A percentile compares a stretch with the other conserved stretches of the same genome.
Evolutionary conservation across 352 stramenopile genomes (phyloP).

Genomic region (Salisapilia sapeloensis): DNA sequence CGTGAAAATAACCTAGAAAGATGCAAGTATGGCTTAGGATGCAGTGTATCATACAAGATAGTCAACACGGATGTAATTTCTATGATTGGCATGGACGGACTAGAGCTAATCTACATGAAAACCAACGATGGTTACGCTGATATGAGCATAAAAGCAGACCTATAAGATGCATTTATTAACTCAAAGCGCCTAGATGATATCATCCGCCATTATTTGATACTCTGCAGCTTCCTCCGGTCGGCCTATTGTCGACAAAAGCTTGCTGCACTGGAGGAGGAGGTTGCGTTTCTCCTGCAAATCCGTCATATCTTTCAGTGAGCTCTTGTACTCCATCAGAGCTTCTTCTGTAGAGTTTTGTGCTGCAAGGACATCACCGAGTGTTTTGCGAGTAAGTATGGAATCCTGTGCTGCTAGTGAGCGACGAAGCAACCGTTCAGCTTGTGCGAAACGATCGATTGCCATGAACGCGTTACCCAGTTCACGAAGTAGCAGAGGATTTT

Average conservation of each 20-base stretch:
- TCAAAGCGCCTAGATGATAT: background rate
- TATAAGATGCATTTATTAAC: background rate
- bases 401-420: conserved; percentile 47
- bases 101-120: no score
- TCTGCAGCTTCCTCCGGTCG: conserved; percentile 44
- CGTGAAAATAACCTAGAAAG: no score
- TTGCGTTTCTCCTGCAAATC: conserved; percentile 18
- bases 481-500: conserved; percentile 39
- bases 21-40: no score
- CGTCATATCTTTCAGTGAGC: conserved; percentile 23
- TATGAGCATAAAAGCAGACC: conserved; percentile 1
- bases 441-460: conserved; percentile 54
- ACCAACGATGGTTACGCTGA: no score
- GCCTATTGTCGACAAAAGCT: conserved; percentile 48
- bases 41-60: no score
- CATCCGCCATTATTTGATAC: conserved; percentile 36
- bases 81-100: no score
- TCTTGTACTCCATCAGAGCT: conserved; percentile 47
- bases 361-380: conserved; percentile 50
- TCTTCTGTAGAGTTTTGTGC: conserved; percentile 68
- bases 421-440: conserved; percentile 45
- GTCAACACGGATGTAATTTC: no score
- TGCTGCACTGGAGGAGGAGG: conserved; percentile 40
- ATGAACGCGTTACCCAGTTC: conserved; percentile 74
- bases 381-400: conserved; percentile 62